A percentile compares a stretch with the other conserved stretches of the same genome.
These are phyloP conservation scores for Pythium periplocum DNA, from an alignment of 352 stramenopile genomes.

Conservation along the genomic window DNA sequence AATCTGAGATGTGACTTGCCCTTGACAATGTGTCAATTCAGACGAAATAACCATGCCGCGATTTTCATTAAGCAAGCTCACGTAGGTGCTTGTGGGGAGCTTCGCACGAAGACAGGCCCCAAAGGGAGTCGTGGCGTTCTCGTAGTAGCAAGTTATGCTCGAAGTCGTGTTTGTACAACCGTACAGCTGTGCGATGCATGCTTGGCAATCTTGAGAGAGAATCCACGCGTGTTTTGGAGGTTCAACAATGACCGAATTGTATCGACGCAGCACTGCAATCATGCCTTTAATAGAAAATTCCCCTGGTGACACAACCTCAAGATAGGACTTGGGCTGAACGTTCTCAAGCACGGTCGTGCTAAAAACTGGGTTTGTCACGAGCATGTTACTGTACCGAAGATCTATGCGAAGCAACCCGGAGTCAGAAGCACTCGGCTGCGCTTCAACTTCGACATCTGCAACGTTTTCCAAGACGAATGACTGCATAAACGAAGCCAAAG, in stretches of 20 bases:
- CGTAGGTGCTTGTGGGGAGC: background rate
- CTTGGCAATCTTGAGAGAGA: constrained; percentile 7
- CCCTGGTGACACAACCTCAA: constrained; percentile 5
- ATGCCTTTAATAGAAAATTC: constrained; percentile 6
- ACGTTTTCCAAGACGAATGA: constrained; percentile 19
- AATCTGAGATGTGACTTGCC: background rate
- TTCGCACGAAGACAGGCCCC: constrained; percentile 9
- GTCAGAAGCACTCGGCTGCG: background rate
- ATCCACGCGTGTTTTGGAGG: constrained; percentile 4
- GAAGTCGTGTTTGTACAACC: constrained; percentile 5
- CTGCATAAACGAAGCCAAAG: constrained; percentile 15
- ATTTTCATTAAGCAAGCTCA: background rate
- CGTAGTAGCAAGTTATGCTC: constrained; percentile 6
- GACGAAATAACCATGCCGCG: background rate
- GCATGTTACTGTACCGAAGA: constrained; percentile 11
- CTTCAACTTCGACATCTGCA: constrained; percentile 11
- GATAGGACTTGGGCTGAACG: background rate
- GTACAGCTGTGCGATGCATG: constrained; percentile 7
- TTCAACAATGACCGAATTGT: background rate
- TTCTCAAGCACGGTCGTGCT: constrained; percentile 1
- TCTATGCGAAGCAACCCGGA: constrained; percentile 6
- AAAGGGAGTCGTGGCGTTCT: constrained; percentile 8
- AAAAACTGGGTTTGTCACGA: constrained; percentile 7
- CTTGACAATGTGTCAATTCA: constrained; percentile 10
- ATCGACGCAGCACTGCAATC: background rate